These are phyloP conservation scores for Tubosaeta sp. DNA, from an alignment of 768 basidiomycete species.

Conservation along the genomic window DNA sequence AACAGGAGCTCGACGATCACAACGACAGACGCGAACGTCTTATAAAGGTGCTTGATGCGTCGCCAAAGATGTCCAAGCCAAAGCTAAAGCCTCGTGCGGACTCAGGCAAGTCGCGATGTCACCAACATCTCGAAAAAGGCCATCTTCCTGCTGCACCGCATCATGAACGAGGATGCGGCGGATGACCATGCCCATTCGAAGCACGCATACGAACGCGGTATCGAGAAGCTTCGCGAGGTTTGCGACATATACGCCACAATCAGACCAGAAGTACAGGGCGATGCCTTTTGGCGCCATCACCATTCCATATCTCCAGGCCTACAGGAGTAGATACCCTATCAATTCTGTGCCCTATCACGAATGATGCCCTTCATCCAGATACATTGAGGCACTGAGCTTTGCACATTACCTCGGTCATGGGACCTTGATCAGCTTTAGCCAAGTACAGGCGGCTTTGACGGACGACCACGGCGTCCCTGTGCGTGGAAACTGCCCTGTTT, in stretches of 20 bases:
- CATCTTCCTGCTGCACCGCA: constrained; percentile 89
- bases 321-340: constrained; percentile 53
- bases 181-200: constrained; percentile 28
- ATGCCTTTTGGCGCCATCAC: constrained; percentile 76
- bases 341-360: background rate
- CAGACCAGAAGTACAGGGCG: constrained; percentile 56
- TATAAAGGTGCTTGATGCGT: constrained; percentile 63
- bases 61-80: background rate
- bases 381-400: constrained; percentile 91
- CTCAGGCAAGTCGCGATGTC: constrained; percentile 81
- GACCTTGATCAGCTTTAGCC: constrained; percentile 59
- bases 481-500: constrained; percentile 27
- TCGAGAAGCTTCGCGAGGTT: constrained; percentile 64
- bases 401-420: constrained; percentile 76
- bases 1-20: constrained; percentile 72
- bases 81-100: background rate
- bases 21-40: constrained; percentile 87
- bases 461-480: constrained; percentile 64
- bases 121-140: constrained; percentile 90
- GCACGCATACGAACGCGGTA: constrained; percentile 48
- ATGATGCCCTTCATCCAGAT: constrained; percentile 35
- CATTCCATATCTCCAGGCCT: constrained; percentile 73
- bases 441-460: constrained; percentile 62
- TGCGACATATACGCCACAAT: constrained; percentile 60
- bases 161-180: constrained; percentile 42